Evolutionary conservation across 306 rosid genomes (phyloP).

Genomic region (Crataegus laevigata): DNA sequence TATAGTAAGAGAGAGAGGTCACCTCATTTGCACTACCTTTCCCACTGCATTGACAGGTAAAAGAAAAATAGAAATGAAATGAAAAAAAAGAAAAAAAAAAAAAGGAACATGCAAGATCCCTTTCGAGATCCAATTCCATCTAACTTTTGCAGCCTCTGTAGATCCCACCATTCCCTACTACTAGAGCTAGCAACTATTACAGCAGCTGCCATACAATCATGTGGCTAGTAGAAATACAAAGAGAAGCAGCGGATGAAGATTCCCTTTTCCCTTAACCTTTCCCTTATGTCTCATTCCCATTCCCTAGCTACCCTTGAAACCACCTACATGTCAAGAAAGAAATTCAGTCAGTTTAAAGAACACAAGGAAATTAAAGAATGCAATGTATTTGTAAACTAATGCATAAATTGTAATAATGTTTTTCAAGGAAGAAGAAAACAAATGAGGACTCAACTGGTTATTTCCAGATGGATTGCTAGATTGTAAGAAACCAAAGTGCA

Average conservation of each 20-base stretch:
- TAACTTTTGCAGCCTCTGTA: constrained; percentile 21
- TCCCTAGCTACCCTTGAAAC: constrained; percentile 42
- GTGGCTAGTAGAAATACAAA: background rate
- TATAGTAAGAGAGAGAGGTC: background rate
- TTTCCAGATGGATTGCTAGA: constrained; percentile 45
- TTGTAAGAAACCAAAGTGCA: constrained; percentile 46
- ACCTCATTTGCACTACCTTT: constrained; percentile 32
- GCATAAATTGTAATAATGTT: background rate
- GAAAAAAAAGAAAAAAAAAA: background rate
- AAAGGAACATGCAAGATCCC: constrained; percentile 19
- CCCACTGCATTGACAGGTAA: constrained; percentile 51
- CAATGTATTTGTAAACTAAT: background rate
- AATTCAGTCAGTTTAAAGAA: background rate
- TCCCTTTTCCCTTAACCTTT: background rate
- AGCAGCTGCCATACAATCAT: constrained; percentile 9
- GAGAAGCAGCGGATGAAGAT: constrained; percentile 6
- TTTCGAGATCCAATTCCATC: constrained; percentile 42
- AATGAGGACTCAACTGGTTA: constrained; percentile 39
- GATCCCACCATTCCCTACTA: constrained; percentile 14
- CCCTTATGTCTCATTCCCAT: constrained; percentile 28
- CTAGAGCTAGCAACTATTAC: constrained; percentile 5
- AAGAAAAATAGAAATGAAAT: constrained; percentile 1
- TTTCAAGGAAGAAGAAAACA: background rate
- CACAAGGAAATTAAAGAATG: background rate
- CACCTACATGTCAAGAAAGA: constrained; percentile 44